Base-by-base conservation (phyloP, 2,329 filamentous ascomycete species). In the Epichloe typhina region DNA sequence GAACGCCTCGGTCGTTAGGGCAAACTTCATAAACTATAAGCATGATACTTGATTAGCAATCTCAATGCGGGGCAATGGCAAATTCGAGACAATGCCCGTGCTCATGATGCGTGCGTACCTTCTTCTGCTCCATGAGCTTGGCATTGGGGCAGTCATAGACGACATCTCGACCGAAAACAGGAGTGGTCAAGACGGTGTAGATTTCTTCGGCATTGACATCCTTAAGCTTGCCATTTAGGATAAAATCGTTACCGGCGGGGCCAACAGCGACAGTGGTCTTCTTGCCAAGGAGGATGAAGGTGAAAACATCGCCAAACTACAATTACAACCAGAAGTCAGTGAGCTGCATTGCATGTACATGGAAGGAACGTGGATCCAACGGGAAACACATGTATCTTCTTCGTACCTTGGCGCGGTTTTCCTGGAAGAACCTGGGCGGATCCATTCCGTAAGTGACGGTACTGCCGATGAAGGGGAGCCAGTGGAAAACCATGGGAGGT, bases 81-180 rank as follows among this genome's bases (percentile, higher is more conserved):
- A 39, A 39, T 4, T 9, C 5, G 6, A 39, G 17, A 19, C 17
- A 39, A n/a, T 8, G 19, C n/a, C n/a, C 17, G 13, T 35, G 33
- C 44, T 37, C 41, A 33, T 44, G 23, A 26, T 5, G 5, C 2
- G 5, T 11, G 19, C 69, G 55, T 66, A 89, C 86, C 80, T 91
- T 93, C 75, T 95, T 95, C 74, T 95, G 88, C 72, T 95, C 88
- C 88, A 95, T 94, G 63, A 95, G 78, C 70, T 94, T 94, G 52
- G 87, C 76, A 65, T 94, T 94, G 41, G 88, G 87, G 69, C 88
- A 93, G 66, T 94, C 88, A 64, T 94, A 95, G 50, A 94, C 86
- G 26, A 95, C 88, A 69, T 90, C 84, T 60, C 80, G 82, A 58
- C 88, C 88, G 64, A 95, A 95, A 46, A 82, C 79, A 23, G 79